Evolutionary conservation across 2,329 filamentous ascomycete species (phyloP).

Genomic region (Cordyceps cicadae): DNA sequence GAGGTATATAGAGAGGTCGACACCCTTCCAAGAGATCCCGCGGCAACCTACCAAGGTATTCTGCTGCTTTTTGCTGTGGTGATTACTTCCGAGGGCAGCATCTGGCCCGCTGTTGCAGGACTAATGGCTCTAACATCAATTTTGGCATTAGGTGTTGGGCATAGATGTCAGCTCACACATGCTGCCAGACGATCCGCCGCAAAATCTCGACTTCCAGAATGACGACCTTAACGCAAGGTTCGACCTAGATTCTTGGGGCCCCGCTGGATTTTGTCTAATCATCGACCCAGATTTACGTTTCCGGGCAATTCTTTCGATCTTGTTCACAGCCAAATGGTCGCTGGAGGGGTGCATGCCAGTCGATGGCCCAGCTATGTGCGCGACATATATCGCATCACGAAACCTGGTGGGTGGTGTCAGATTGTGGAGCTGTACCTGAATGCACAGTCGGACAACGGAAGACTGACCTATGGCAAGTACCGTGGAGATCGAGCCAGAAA

Average conservation of each 20-base stretch:
- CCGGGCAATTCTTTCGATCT: conserved; percentile 67
- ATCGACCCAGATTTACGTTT: conserved; percentile 51
- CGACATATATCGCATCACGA: conserved; percentile 66
- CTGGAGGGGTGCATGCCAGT: conserved; percentile 60
- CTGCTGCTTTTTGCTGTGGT: not conserved
- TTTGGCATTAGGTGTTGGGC: conserved; percentile 50
- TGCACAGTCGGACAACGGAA: conserved; percentile 77
- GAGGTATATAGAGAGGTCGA: conserved; percentile 40
- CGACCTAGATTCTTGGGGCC: conserved; percentile 14
- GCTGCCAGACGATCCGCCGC: conserved; percentile 54
- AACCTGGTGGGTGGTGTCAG: conserved; percentile 75
- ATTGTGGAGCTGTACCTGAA: conserved; percentile 84
- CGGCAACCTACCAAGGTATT: not conserved
- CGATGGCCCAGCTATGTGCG: conserved; percentile 69
- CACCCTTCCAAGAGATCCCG: not conserved
- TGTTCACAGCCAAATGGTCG: conserved; percentile 68
- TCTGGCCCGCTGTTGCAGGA: not conserved
- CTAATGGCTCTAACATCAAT: not conserved
- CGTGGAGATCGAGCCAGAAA: not conserved
- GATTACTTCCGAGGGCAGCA: not conserved
- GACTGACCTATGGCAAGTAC: conserved; percentile 52
- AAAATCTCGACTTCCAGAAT: conserved; percentile 63
- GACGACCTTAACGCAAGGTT: conserved; percentile 62
- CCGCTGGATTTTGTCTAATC: not conserved
- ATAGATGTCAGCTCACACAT: conserved; percentile 66